These are phyloP conservation scores for Triticum turgidum DNA, from an alignment of 176 grass and related monocot species.

Conservation along the genomic window DNA sequence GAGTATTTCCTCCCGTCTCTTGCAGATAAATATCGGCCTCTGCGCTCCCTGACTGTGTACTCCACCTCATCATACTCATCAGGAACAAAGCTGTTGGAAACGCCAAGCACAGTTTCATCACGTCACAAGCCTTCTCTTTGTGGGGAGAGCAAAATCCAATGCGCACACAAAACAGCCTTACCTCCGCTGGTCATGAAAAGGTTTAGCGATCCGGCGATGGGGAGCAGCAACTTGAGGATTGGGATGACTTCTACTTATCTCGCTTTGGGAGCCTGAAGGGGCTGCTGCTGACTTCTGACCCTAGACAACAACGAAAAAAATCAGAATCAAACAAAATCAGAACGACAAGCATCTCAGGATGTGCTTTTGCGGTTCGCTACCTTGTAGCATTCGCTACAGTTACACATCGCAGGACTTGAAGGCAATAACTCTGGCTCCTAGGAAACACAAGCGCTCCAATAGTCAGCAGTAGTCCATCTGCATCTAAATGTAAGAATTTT, in stretches of 20 bases:
- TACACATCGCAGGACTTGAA: slow-evolving; percentile 36
- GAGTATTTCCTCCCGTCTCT: slow-evolving; percentile 40
- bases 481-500: too few species aligned
- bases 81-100: slow-evolving; percentile 20
- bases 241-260: slow-evolving; percentile 31
- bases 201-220: slow-evolving; percentile 11
- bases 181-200: slow-evolving; percentile 39
- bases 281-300: slow-evolving; percentile 25
- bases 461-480: slow-evolving; percentile 21
- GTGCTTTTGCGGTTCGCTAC: slow-evolving; percentile 27
- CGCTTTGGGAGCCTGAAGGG: slow-evolving; percentile 35
- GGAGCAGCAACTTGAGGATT: slow-evolving; percentile 20
- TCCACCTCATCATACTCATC: slow-evolving; percentile 39
- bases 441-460: slow-evolving; percentile 29
- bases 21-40: slow-evolving; percentile 31
- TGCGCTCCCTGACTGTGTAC: slow-evolving; percentile 36
- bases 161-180: not conserved
- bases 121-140: not conserved
- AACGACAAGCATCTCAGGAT: not conserved
- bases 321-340: not conserved
- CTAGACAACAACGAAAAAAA: slow-evolving; percentile 27
- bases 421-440: slow-evolving; percentile 34
- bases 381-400: slow-evolving; percentile 40
- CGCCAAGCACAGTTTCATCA: not conserved
- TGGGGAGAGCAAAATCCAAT: not conserved